phyloP scores from a whole-genome alignment of 2,329 filamentous ascomycete species.

The Penicillium nordicum region DNA sequence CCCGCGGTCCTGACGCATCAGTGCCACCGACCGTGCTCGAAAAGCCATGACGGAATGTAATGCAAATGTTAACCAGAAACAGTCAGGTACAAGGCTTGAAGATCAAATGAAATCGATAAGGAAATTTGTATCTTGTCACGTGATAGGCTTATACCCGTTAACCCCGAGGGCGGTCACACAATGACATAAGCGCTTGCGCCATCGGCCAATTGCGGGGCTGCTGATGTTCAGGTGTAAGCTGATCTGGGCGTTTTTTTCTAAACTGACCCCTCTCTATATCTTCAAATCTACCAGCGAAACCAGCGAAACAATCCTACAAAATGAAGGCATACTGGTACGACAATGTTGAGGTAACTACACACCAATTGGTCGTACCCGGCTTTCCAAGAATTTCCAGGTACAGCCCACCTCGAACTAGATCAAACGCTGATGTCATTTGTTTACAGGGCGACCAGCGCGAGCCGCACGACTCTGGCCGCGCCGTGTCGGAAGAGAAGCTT shows the following conservation, averaged over 20 bases:
- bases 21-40: conserved; percentile 29
- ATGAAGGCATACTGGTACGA: conserved; percentile 73
- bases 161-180: conserved; percentile 20
- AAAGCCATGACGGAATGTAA: conserved; percentile 33
- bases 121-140: conserved; percentile 16
- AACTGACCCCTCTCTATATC: not conserved
- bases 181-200: conserved; percentile 22
- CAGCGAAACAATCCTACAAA: not conserved
- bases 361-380: conserved; percentile 1
- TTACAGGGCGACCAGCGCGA: conserved; percentile 85
- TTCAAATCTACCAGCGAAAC: not conserved
- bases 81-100: not conserved
- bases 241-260: conserved; percentile 5
- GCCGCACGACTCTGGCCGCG: conserved; percentile 78
- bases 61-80: not conserved
- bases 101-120: conserved; percentile 16
- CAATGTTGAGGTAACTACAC: conserved; percentile 55
- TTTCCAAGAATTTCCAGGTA: conserved; percentile 1
- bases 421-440: conserved; percentile 7
- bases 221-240: conserved; percentile 20
- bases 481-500: conserved; percentile 64
- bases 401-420: conserved; percentile 2
- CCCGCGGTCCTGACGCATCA: conserved; percentile 28
- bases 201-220: conserved; percentile 35
- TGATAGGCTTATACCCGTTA: conserved; percentile 15